These are phyloP conservation scores for Huntiella savannae DNA, from an alignment of 2,329 filamentous ascomycete genomes.

Conservation along the genomic window DNA sequence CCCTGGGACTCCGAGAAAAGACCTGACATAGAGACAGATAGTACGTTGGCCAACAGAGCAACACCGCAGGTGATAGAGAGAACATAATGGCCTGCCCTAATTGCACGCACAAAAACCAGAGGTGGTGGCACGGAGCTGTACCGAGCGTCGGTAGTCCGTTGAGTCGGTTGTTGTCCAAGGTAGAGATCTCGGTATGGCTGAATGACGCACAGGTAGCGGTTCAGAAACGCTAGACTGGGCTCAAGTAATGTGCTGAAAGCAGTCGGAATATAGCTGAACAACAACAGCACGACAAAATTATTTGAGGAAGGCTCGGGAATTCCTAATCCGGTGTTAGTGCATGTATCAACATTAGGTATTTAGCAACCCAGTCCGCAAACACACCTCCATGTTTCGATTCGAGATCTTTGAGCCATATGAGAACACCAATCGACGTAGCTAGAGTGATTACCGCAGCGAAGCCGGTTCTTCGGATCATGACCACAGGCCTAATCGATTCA, in stretches of 20 bases:
- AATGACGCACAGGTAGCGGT: conserved; percentile 31
- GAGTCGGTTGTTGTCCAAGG: conserved; percentile 17
- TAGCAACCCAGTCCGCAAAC: background rate
- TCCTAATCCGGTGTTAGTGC: conserved; percentile 13
- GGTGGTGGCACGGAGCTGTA: conserved; percentile 39
- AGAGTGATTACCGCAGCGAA: conserved; percentile 11
- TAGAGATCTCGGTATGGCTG: conserved; percentile 34
- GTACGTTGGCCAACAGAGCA: conserved; percentile 30
- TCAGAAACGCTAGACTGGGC: conserved; percentile 36
- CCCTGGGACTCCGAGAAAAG: conserved; percentile 25
- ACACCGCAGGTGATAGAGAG: conserved; percentile 28
- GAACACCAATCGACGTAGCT: conserved; percentile 8
- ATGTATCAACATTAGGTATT: no score
- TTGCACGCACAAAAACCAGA: conserved; percentile 26
- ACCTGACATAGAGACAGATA: conserved; percentile 31
- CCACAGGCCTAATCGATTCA: conserved; percentile 13
- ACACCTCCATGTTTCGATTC: conserved; percentile 14
- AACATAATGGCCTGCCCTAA: conserved; percentile 25
- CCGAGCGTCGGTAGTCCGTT: conserved; percentile 21
- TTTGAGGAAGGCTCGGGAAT: conserved; percentile 16
- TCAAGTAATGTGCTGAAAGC: conserved; percentile 35
- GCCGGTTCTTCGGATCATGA: conserved; percentile 13
- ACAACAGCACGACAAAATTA: conserved; percentile 20
- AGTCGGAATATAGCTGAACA: conserved; percentile 34
- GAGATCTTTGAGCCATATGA: conserved; percentile 15